A percentile compares a stretch with the other conserved stretches of the same genome.
Conservation (phyloP, 108 stramenopile species). For the Bacterosira constricta region DNA sequence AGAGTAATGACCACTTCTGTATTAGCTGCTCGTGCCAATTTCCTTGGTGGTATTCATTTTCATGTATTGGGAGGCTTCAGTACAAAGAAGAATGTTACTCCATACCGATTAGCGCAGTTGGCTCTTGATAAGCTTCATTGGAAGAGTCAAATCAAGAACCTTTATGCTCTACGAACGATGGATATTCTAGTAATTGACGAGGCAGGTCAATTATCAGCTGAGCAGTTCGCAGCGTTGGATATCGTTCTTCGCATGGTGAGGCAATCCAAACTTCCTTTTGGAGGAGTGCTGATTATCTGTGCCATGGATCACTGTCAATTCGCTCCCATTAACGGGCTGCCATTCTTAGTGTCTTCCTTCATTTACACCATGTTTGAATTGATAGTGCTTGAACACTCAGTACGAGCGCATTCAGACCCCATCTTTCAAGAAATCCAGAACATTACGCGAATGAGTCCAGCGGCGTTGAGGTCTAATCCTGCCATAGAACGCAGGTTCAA, state of each 20-base stretch:
- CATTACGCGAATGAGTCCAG: conserved; percentile 21
- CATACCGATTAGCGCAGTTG: conserved; percentile 7
- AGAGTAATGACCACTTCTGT: neutral
- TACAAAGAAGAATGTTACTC: neutral
- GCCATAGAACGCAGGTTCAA: neutral
- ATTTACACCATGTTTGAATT: conserved; percentile 12
- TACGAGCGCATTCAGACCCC: conserved; percentile 10
- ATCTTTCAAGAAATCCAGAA: conserved; percentile 7
- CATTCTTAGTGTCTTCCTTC: conserved; percentile 6
- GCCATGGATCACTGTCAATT: conserved; percentile 24
- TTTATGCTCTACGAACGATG: conserved; percentile 17
- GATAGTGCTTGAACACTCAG: conserved; percentile 3
- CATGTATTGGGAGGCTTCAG: neutral
- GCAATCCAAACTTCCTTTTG: conserved; percentile 7
- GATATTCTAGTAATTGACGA: conserved; percentile 24
- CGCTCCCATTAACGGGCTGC: conserved; percentile 16
- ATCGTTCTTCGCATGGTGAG: conserved; percentile 14
- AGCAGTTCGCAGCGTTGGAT: conserved; percentile 16
- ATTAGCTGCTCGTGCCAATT: neutral
- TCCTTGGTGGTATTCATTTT: neutral
- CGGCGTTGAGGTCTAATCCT: neutral
- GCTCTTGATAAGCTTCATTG: neutral
- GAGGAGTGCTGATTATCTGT: conserved; percentile 26
- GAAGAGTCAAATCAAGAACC: neutral
- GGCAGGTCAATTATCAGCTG: conserved; percentile 12